Percentiles rank a stretch among this genome's conserved stretches.
Conservation (phyloP, 768 basidiomycete species). For the Fibroporia radiculosa region DNA sequence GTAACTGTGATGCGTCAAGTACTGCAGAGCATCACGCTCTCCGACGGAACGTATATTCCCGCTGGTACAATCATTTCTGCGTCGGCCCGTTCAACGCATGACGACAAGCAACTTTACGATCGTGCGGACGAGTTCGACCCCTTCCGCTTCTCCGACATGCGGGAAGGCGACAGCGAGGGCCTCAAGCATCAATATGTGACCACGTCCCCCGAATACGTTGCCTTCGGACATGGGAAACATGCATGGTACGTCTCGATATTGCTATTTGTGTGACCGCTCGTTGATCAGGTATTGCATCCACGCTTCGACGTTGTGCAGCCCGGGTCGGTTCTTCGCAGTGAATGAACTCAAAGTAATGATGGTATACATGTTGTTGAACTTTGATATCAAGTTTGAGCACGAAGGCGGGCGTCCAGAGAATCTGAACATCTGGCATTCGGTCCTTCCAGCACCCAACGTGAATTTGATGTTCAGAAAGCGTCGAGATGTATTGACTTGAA, state of each 20-base stretch:
- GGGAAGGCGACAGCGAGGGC: conserved; percentile 26
- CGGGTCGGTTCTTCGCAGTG: conserved; percentile 36
- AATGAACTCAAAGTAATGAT: conserved; percentile 29
- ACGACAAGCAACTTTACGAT: conserved; percentile 16
- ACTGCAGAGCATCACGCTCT: conserved; percentile 25
- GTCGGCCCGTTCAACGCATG: conserved; percentile 13
- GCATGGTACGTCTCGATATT: conserved; percentile 18
- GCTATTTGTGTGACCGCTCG: conserved; percentile 9
- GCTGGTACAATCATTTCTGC: conserved; percentile 16
- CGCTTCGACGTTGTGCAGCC: conserved; percentile 18
- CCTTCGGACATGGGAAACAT: conserved; percentile 23
- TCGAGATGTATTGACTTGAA: too few species aligned
- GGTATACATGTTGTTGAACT: conserved; percentile 25
- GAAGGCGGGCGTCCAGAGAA: conserved; percentile 13
- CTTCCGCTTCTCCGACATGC: conserved; percentile 38
- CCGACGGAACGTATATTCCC: conserved; percentile 25
- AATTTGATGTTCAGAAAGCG: conserved; percentile 19
- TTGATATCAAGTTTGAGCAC: conserved; percentile 26
- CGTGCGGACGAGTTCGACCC: conserved; percentile 30
- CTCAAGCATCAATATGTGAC: conserved; percentile 31
- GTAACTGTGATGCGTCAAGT: conserved; percentile 23
- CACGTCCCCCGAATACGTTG: conserved; percentile 18
- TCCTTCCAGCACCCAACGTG: conserved; percentile 13
- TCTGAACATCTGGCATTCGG: conserved; percentile 3
- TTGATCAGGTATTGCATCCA: not conserved